Evolutionary conservation across 2,329 filamentous ascomycete species (phyloP).

Genomic region (Diaporthe vaccinii): DNA sequence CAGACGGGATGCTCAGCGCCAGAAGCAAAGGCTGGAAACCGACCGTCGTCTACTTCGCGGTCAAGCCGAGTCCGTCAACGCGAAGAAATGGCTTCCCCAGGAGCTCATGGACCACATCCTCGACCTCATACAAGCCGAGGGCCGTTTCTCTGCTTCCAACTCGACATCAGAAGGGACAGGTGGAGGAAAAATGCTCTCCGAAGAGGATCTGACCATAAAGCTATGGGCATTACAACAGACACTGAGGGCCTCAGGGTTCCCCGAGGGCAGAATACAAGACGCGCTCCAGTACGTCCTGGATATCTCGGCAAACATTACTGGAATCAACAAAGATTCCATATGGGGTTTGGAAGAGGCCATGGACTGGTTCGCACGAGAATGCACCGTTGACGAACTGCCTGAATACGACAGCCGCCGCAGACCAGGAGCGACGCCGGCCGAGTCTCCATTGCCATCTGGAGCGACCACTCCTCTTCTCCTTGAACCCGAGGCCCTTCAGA

Average conservation of each 20-base stretch:
- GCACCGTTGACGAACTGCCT: conserved; percentile 76
- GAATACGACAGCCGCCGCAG: conserved; percentile 72
- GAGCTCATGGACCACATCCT: conserved; percentile 85
- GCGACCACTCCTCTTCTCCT: conserved; percentile 62
- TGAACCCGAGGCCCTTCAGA: conserved; percentile 51
- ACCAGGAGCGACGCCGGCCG: conserved; percentile 55
- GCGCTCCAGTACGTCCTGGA: conserved; percentile 76
- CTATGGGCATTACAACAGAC: conserved; percentile 88
- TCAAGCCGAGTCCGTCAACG: conserved; percentile 81
- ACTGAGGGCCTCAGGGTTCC: conserved; percentile 78
- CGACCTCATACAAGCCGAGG: conserved; percentile 77
- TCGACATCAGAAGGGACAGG: conserved; percentile 59
- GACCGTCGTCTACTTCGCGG: conserved; percentile 85
- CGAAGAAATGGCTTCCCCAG: conserved; percentile 82
- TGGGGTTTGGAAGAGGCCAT: conserved; percentile 92
- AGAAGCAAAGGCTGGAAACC: conserved; percentile 83
- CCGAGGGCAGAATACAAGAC: conserved; percentile 71
- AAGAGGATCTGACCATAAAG: conserved; percentile 84
- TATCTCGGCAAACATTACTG: conserved; percentile 73
- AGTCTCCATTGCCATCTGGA: conserved; percentile 65
- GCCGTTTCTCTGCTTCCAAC: conserved; percentile 67
- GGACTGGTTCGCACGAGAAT: conserved; percentile 90
- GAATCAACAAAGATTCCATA: conserved; percentile 72
- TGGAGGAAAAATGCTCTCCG: conserved; percentile 69
- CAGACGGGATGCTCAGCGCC: conserved; percentile 82